Evolutionary conservation across 75 land plant genomes (phyloP).

Genomic region (Adiantum capillusveneris): DNA sequence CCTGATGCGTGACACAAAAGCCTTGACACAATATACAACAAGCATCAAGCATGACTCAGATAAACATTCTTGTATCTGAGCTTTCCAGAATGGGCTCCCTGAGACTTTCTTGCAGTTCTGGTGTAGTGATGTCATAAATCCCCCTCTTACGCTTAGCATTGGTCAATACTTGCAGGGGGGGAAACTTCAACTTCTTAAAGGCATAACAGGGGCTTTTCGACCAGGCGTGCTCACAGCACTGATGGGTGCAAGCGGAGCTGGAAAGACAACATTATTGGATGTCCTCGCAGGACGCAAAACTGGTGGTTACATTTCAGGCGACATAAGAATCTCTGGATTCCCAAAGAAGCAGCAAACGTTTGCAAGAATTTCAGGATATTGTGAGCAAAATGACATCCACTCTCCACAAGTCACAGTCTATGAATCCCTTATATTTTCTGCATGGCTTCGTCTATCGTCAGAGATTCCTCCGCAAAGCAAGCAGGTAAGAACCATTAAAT

Average conservation of each 20-base stretch:
- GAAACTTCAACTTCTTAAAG: no score
- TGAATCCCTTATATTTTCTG: constrained; percentile 23
- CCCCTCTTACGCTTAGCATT: no score
- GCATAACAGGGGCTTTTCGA: constrained; percentile 9
- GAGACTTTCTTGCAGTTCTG: no score
- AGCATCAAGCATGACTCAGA: no score
- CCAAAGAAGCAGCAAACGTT: constrained; percentile 21
- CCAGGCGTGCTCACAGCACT: constrained; percentile 17
- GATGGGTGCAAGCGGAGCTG: constrained; percentile 23
- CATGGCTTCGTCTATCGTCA: constrained; percentile 18
- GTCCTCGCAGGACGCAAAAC: constrained; percentile 17
- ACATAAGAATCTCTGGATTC: constrained; percentile 13
- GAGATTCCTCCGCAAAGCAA: no score
- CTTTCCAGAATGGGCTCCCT: no score
- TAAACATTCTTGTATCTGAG: no score
- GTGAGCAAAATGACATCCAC: constrained; percentile 25
- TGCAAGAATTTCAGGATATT: constrained; percentile 21
- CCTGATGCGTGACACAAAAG: no score
- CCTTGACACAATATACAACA: no score
- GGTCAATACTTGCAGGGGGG: no score
- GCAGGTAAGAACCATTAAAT: no score
- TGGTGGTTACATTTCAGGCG: constrained; percentile 6
- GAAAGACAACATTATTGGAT: constrained; percentile 21
- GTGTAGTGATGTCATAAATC: no score
- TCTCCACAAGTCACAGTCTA: constrained; percentile 21